Percentiles rank a stretch among this genome's conserved stretches.
phyloP scores from a whole-genome alignment of 2,329 filamentous ascomycete genomes.

The Fusarium sp. region DNA sequence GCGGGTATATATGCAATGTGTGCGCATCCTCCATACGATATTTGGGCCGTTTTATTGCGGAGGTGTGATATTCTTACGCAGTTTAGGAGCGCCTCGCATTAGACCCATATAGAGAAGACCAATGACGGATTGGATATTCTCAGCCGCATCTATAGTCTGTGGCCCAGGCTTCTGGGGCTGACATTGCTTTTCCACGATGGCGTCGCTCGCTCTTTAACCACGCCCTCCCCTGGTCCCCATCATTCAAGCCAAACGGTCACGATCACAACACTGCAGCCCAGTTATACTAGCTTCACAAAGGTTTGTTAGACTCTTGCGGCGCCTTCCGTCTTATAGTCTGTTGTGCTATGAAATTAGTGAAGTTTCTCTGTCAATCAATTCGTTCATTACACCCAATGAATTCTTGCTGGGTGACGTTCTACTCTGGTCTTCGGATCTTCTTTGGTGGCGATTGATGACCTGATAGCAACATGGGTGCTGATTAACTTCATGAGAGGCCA shows the following conservation, averaged over 20 bases:
- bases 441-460: rapidly evolving
- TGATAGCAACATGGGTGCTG: neutral
- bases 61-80: neutral
- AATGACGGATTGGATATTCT: neutral
- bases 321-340: no score
- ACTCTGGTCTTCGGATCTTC: neutral
- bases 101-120: neutral
- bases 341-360: no score
- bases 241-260: neutral
- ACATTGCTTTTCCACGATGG: neutral
- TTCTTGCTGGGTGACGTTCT: no score
- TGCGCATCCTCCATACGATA: neutral
- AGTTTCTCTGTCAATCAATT: no score
- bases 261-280: neutral
- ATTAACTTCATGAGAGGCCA: rapidly evolving
- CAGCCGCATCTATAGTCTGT: neutral
- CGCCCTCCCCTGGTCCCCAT: neutral
- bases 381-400: neutral
- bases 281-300: no score
- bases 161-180: neutral
- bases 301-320: neutral
- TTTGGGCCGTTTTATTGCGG: neutral
- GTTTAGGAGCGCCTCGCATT: neutral
- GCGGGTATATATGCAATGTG: neutral
- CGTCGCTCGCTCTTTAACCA: neutral